Percentiles rank a stretch among this genome's conserved stretches.
phyloP scores from a whole-genome alignment of 495 filamentous ascomycete species.

The Apodospora peruviana region DNA sequence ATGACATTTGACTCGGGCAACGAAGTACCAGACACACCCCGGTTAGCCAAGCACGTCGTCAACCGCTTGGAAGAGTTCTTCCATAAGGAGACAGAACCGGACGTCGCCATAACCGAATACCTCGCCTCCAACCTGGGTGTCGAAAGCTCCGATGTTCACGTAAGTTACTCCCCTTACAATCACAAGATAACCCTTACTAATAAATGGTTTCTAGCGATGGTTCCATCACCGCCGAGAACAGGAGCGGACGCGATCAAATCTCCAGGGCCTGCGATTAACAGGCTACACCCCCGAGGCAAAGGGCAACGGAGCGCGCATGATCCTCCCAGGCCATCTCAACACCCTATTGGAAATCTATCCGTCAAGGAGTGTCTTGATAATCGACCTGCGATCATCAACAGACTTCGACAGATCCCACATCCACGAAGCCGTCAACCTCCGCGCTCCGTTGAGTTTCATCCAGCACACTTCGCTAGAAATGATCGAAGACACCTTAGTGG shows the following conservation, averaged over 20 bases:
- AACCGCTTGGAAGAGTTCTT: conserved; percentile 40
- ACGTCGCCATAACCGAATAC: conserved; percentile 29
- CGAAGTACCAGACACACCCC: conserved; percentile 23
- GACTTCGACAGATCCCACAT: conserved; percentile 45
- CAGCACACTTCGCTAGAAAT: conserved; percentile 37
- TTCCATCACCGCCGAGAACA: conserved; percentile 40
- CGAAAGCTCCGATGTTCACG: conserved; percentile 29
- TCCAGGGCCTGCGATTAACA: conserved; percentile 31
- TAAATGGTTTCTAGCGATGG: conserved; percentile 32
- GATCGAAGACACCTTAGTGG: conserved; percentile 42
- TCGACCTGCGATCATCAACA: conserved; percentile 36
- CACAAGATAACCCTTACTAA: background rate
- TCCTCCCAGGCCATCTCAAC: conserved; percentile 42
- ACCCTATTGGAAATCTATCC: conserved; percentile 41
- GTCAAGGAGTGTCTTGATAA: conserved; percentile 35
- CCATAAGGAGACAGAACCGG: conserved; percentile 31
- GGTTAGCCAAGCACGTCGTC: conserved; percentile 31
- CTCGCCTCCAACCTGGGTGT: conserved; percentile 37
- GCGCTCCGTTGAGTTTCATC: conserved; percentile 37
- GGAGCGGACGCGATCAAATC: conserved; percentile 29
- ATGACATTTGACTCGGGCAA: conserved; percentile 18
- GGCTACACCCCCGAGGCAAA: conserved; percentile 18
- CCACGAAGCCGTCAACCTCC: conserved; percentile 41
- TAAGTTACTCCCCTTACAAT: background rate
- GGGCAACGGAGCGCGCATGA: conserved; percentile 33